Evolutionary conservation across 139 green algal genomes (phyloP).

Genomic region (Coccomyxa sp.): DNA sequence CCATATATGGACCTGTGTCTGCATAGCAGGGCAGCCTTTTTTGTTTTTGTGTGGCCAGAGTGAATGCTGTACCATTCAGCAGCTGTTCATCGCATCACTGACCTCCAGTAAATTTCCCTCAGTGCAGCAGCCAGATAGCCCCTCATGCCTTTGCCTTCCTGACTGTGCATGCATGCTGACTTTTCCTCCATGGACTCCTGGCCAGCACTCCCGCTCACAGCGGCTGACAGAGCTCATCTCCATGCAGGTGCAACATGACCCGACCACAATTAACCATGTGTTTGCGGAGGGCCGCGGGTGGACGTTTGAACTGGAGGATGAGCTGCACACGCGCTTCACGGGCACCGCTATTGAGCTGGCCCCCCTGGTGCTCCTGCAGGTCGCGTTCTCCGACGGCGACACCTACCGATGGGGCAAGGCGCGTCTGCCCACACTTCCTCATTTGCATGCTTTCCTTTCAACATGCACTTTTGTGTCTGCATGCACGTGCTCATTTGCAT

Average conservation of each 20-base stretch:
- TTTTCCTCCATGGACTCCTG: too few relatives aligned
- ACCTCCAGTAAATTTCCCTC: too few relatives aligned
- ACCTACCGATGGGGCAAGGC: conserved; percentile 78
- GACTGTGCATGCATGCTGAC: not conserved
- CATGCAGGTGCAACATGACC: conserved; percentile 36
- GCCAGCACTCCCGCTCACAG: too few relatives aligned
- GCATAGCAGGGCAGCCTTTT: too few relatives aligned
- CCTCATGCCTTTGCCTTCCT: not conserved
- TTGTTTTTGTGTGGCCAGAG: too few relatives aligned
- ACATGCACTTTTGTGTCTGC: not conserved
- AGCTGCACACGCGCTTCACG: conserved; percentile 90
- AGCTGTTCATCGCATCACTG: too few relatives aligned
- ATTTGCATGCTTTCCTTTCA: not conserved
- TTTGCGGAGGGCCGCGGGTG: conserved; percentile 58
- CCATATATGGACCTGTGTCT: too few relatives aligned
- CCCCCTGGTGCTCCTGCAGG: conserved; percentile 56
- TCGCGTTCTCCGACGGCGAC: conserved; percentile 71
- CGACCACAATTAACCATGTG: conserved; percentile 72
- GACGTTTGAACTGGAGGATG: conserved; percentile 67
- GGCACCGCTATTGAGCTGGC: conserved; percentile 79
- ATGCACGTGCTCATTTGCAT: not conserved
- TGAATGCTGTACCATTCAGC: too few relatives aligned
- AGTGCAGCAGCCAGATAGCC: not conserved
- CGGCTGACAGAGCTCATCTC: not conserved
- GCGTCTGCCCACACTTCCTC: not conserved